phyloP scores from a whole-genome alignment of 108 stramenopile species.

The Cyclostephanos invisitatus region DNA sequence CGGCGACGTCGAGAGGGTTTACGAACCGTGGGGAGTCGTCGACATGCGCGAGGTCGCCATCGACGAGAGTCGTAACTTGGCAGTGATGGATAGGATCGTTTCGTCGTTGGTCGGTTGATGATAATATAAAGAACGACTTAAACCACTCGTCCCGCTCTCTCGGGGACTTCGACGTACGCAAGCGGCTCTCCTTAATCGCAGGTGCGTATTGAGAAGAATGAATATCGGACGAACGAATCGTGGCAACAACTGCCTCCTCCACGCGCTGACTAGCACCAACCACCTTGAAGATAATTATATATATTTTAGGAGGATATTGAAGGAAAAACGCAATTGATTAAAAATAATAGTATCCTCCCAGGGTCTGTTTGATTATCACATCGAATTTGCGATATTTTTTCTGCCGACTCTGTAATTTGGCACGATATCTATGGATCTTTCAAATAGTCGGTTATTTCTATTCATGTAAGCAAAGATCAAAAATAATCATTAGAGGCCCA shows the following conservation, averaged over 20 bases:
- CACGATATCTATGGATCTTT: conserved; percentile 23
- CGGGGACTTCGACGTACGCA: neutral
- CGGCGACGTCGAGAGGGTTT: conserved; percentile 11
- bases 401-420: no score
- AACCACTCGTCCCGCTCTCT: no score
- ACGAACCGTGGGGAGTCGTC: conserved; percentile 66
- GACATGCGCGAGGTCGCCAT: conserved; percentile 41
- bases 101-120: conserved; percentile 32
- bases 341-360: neutral
- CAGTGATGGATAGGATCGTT: conserved; percentile 50
- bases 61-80: conserved; percentile 48
- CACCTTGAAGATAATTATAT: neutral
- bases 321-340: neutral
- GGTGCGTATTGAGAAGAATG: no score
- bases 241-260: no score
- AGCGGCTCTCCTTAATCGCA: no score
- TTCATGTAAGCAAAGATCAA: neutral
- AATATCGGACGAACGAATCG: no score
- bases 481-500: neutral
- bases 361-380: no score
- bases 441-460: conserved; percentile 48
- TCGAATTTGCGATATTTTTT: neutral
- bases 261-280: neutral
- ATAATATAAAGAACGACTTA: no score
- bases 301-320: neutral